Evolutionary conservation across 257 asterid species (phyloP).

Genomic region (Lycium ferocissimum): DNA sequence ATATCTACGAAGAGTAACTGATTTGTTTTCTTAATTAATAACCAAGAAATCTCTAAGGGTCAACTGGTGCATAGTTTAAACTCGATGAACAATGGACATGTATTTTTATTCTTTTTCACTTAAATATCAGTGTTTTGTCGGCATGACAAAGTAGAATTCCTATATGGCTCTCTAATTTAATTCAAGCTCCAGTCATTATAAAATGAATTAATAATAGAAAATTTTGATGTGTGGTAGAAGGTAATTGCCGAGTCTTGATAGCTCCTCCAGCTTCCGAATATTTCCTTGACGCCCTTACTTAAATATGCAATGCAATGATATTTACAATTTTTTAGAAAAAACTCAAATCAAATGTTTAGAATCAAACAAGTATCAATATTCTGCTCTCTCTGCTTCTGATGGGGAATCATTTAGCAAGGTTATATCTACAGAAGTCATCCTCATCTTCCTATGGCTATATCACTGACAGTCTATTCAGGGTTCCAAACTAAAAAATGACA

Average conservation of each 20-base stretch:
- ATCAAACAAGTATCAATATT: background rate
- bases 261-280: no score
- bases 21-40: background rate
- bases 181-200: background rate
- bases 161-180: background rate
- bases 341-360: background rate
- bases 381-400: background rate
- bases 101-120: background rate
- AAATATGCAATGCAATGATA: background rate
- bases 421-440: background rate
- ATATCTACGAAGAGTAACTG: background rate
- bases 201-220: background rate
- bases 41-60: background rate
- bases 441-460: background rate
- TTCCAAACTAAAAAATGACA: background rate
- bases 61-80: background rate
- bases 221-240: background rate
- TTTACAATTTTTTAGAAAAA: background rate
- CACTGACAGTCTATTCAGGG: background rate
- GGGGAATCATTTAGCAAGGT: background rate
- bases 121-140: background rate
- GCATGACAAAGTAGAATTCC: background rate
- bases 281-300: background rate
- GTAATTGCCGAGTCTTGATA: background rate
- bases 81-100: background rate